Evolutionary conservation across 768 basidiomycete genomes (phyloP).

Genomic region (Pleurotus giganteus): DNA sequence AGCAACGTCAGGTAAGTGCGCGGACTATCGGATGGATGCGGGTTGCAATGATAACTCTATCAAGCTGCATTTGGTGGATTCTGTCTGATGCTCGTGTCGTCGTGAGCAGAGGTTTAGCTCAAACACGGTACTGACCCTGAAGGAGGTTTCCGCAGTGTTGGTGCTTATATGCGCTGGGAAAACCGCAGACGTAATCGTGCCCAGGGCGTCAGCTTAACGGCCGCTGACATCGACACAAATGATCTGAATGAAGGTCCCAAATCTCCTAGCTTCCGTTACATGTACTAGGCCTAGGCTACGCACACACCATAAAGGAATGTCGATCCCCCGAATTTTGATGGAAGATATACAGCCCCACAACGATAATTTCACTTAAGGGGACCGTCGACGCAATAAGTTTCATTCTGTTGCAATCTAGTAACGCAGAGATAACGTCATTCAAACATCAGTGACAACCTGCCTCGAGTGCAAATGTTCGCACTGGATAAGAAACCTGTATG

Average conservation of each 20-base stretch:
- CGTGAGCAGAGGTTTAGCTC: conserved; percentile 20
- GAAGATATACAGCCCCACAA: no score
- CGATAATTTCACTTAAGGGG: neutral
- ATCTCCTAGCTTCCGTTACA: conserved; percentile 44
- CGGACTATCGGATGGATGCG: neutral
- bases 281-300: conserved; percentile 32
- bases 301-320: neutral
- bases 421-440: conserved; percentile 11
- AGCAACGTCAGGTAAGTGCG: conserved; percentile 38
- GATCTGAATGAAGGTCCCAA: conserved; percentile 39
- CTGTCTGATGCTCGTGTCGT: conserved; percentile 40
- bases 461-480: conserved; percentile 4
- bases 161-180: conserved; percentile 48
- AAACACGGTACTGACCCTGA: conserved; percentile 3
- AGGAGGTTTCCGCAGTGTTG: conserved; percentile 25
- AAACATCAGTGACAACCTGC: conserved; percentile 13
- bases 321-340: no score
- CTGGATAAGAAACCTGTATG: conserved; percentile 5
- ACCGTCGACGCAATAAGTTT: conserved; percentile 8
- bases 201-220: conserved; percentile 38
- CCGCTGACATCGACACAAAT: conserved; percentile 44
- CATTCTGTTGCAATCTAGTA: conserved; percentile 7
- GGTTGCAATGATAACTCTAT: neutral
- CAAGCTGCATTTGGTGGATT: conserved; percentile 46
- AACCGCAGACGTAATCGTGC: conserved; percentile 41